A percentile compares a stretch with the other conserved stretches of the same genome.
These are phyloP conservation scores for Paramyrothecium roridum DNA, from an alignment of 2,329 filamentous ascomycete species.

Conservation along the genomic window DNA sequence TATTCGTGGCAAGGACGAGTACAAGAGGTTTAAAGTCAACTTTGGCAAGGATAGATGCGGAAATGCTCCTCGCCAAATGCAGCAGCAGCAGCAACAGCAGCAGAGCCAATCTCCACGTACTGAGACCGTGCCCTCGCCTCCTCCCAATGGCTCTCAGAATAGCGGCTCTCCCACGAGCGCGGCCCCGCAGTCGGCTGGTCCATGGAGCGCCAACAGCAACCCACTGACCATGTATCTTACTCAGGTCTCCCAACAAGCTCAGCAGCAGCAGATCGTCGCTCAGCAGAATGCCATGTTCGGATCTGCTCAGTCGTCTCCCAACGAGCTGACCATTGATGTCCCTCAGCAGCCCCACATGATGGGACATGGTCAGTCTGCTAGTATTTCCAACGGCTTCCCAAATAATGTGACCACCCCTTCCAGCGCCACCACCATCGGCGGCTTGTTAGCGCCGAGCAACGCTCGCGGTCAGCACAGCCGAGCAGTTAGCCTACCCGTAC, in stretches of 20 bases:
- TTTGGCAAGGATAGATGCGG: constrained; percentile 98
- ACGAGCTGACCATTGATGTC: constrained; percentile 55
- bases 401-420: constrained; percentile 44
- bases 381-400: constrained; percentile 62
- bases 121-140: constrained; percentile 57
- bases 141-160: constrained; percentile 58
- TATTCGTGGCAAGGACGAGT: constrained; percentile 90
- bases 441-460: constrained; percentile 71
- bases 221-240: constrained; percentile 91
- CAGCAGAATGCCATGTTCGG: constrained; percentile 83
- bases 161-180: constrained; percentile 53
- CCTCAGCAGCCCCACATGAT: constrained; percentile 58
- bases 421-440: constrained; percentile 68
- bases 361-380: constrained; percentile 63
- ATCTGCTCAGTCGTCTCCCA: constrained; percentile 60
- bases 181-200: constrained; percentile 62
- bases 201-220: constrained; percentile 82
- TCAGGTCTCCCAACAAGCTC: constrained; percentile 71
- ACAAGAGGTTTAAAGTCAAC: constrained; percentile 99
- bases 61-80: constrained; percentile 85
- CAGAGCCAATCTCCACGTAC: constrained; percentile 64
- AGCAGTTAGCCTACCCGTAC: constrained; percentile 81
- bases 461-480: constrained; percentile 65
- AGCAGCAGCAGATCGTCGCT: constrained; percentile 70
- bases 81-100: constrained; percentile 30